Evolutionary conservation across 1,139 yeast genomes (phyloP).

Genomic region (Pichia sp.): DNA sequence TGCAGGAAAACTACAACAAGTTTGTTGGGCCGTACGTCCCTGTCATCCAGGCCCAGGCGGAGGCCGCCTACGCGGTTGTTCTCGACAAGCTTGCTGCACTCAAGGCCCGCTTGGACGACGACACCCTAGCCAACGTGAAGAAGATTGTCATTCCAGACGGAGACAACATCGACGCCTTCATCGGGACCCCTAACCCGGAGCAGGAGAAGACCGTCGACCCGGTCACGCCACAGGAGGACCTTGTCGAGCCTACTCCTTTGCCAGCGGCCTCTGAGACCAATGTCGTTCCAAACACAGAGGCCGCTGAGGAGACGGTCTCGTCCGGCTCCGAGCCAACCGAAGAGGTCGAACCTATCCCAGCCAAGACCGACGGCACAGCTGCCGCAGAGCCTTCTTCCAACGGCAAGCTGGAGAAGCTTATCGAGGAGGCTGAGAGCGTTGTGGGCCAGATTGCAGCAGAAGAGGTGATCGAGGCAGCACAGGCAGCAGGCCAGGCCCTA

Average conservation of each 20-base stretch:
- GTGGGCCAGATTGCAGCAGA: constrained; percentile 25
- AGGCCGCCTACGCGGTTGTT: not conserved
- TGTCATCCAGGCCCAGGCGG: constrained; percentile 1
- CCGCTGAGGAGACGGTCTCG: not conserved
- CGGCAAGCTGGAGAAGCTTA: constrained; percentile 13
- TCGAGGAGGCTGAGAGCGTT: constrained; percentile 20
- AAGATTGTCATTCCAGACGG: constrained; percentile 14
- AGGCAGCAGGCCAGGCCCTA: constrained; percentile 16
- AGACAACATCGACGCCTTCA: constrained; percentile 12
- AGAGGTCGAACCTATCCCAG: constrained; percentile 7
- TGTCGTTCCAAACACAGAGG: constrained; percentile 8
- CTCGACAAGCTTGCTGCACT: not conserved
- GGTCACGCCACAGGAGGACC: constrained; percentile 14
- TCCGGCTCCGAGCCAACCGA: constrained; percentile 1
- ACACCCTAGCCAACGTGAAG: constrained; percentile 10
- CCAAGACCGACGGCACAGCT: constrained; percentile 5
- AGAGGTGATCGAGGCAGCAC: constrained; percentile 21
- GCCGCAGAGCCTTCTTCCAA: not conserved
- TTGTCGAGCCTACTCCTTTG: constrained; percentile 12
- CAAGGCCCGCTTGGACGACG: constrained; percentile 10
- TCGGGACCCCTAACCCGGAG: constrained; percentile 6
- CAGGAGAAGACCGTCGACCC: constrained; percentile 10
- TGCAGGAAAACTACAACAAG: not conserved
- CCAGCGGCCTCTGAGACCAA: not conserved
- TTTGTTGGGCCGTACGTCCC: constrained; percentile 11